phyloP scores from a whole-genome alignment of 116 monocot species.

The Cymodocea nodosa region DNA sequence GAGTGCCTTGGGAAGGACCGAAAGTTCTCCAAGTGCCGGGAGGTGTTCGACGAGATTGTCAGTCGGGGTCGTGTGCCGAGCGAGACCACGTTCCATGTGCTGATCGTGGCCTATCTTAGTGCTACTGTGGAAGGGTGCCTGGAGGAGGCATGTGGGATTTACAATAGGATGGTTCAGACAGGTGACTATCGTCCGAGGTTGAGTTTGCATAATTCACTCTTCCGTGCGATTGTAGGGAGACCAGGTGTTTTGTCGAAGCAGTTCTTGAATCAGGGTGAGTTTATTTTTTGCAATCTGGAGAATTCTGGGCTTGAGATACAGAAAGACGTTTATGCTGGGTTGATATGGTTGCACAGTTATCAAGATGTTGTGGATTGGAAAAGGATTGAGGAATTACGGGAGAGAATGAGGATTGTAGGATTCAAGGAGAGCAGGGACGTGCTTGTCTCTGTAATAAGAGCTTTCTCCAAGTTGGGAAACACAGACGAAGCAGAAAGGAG shows the following conservation, averaged over 20 bases:
- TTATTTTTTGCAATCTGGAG: slow-evolving; percentile 61
- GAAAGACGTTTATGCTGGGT: slow-evolving; percentile 66
- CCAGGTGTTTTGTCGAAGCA: slow-evolving; percentile 37
- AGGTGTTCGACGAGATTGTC: slow-evolving; percentile 65
- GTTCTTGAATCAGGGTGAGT: slow-evolving; percentile 75
- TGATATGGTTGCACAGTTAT: slow-evolving; percentile 89
- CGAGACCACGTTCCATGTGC: slow-evolving; percentile 82
- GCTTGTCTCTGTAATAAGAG: slow-evolving; percentile 65
- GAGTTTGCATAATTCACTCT: slow-evolving; percentile 83
- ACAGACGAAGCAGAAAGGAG: slow-evolving; percentile 48
- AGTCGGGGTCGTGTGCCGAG: slow-evolving; percentile 61
- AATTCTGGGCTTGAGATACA: slow-evolving; percentile 41
- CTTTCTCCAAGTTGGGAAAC: slow-evolving; percentile 62
- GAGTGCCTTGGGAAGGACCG: slow-evolving; percentile 78
- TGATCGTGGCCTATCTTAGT: slow-evolving; percentile 69
- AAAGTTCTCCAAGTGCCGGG: slow-evolving; percentile 59
- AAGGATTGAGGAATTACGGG: slow-evolving; percentile 44
- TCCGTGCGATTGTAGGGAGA: slow-evolving; percentile 49
- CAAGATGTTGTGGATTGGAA: slow-evolving; percentile 65
- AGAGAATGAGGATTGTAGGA: slow-evolving; percentile 44
- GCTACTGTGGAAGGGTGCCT: slow-evolving; percentile 46
- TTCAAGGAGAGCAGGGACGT: slow-evolving; percentile 53
- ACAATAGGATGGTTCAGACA: slow-evolving; percentile 75
- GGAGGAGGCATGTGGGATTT: slow-evolving; percentile 71
- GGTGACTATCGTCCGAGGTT: slow-evolving; percentile 71